These are phyloP conservation scores for Zygosaccharomyces siamensis DNA, from an alignment of 805 yeast genomes.

Conservation along the genomic window DNA sequence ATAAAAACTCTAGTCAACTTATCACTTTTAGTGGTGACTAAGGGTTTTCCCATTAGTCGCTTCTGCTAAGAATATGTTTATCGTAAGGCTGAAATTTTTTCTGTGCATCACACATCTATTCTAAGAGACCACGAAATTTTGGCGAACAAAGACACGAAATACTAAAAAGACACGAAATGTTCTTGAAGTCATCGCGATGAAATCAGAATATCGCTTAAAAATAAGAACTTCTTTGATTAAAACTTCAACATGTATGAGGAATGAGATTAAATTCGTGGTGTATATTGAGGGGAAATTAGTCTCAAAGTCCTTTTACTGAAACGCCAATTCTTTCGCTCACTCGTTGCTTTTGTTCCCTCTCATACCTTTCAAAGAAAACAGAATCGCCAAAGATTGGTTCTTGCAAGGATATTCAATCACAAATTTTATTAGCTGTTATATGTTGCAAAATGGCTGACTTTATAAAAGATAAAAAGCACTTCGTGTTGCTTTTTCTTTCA, in stretches of 20 bases:
- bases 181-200: slow-evolving; percentile 1
- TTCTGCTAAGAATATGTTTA: not conserved
- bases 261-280: not conserved
- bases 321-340: slow-evolving; percentile 3
- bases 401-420: not conserved
- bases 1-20: not conserved
- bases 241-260: not conserved
- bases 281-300: not conserved
- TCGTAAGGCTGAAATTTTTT: not conserved
- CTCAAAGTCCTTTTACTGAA: not conserved
- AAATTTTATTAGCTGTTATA: not conserved
- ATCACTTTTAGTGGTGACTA: not conserved
- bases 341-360: not conserved
- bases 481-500: not conserved
- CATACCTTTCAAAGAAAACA: not conserved
- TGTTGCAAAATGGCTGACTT: not conserved
- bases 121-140: slow-evolving; percentile 2
- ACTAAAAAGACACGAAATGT: slow-evolving; percentile 2
- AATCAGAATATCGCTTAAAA: not conserved
- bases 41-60: not conserved
- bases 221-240: not conserved
- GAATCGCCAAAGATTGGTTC: not conserved
- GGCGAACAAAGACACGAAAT: slow-evolving; percentile 4
- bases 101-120: not conserved
- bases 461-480: not conserved